These are phyloP conservation scores for Pseudopyricularia cyperi DNA, from an alignment of 2,329 filamentous ascomycete species.

Conservation along the genomic window DNA sequence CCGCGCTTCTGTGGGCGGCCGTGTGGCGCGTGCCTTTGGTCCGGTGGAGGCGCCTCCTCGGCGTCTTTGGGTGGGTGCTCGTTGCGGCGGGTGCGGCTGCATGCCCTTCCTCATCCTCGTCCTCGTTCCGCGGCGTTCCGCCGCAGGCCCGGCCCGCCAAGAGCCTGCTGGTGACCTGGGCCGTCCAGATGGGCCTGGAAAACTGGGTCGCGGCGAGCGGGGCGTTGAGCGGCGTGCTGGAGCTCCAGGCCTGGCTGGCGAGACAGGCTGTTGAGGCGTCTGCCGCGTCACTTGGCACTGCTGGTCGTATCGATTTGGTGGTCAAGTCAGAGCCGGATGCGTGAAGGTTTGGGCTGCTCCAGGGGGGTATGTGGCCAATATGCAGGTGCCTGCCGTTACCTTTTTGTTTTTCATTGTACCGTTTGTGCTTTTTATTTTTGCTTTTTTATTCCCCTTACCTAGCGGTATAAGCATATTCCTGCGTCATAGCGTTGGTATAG, in stretches of 20 bases:
- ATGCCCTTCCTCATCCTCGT: neutral
- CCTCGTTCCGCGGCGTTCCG: constrained; percentile 12
- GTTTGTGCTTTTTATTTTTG: too few relatives aligned
- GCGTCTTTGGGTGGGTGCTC: constrained; percentile 35
- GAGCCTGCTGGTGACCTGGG: constrained; percentile 27
- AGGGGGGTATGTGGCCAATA: neutral
- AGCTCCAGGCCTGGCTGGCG: constrained; percentile 28
- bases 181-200: constrained; percentile 32
- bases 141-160: constrained; percentile 31
- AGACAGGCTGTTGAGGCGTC: neutral
- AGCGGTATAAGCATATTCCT: too few relatives aligned
- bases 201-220: constrained; percentile 31
- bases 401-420: too few relatives aligned
- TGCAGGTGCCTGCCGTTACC: too few relatives aligned
- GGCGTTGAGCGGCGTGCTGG: constrained; percentile 21
- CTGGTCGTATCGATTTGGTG: neutral
- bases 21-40: constrained; percentile 32
- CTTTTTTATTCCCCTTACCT: too few relatives aligned
- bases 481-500: too few relatives aligned
- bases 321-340: neutral
- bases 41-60: constrained; percentile 31
- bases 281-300: neutral
- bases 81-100: constrained; percentile 16
- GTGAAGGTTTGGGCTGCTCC: neutral
- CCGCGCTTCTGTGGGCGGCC: constrained; percentile 29